phyloP scores from a whole-genome alignment of 2,329 filamentous ascomycete species.

The Exophiala alcalophila region DNA sequence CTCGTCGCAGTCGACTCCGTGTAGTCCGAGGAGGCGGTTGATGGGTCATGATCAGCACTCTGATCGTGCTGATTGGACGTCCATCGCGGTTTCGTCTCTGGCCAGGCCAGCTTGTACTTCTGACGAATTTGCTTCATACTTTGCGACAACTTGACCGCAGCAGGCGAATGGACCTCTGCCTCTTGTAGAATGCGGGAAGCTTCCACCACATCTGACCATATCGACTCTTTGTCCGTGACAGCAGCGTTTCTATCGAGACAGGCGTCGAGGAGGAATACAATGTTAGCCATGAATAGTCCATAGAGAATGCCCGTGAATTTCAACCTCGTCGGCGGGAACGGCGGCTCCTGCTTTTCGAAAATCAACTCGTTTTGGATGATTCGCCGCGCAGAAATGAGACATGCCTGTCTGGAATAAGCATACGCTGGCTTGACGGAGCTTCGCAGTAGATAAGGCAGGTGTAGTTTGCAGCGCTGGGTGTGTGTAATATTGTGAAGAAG shows the following conservation, averaged over 20 bases:
- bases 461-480: constrained; percentile 39
- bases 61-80: too few relatives aligned
- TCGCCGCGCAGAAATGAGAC: constrained; percentile 16
- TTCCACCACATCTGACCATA: too few relatives aligned
- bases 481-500: constrained; percentile 38
- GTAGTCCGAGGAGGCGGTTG: too few relatives aligned
- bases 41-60: too few relatives aligned
- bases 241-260: constrained; percentile 38
- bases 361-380: constrained; percentile 27
- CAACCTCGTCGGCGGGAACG: constrained; percentile 31
- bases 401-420: constrained; percentile 37
- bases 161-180: too few relatives aligned
- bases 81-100: too few relatives aligned
- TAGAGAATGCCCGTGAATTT: constrained; percentile 34
- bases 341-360: constrained; percentile 19
- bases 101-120: too few relatives aligned
- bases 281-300: constrained; percentile 40
- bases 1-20: too few relatives aligned
- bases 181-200: too few relatives aligned
- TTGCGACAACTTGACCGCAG: too few relatives aligned
- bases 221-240: too few relatives aligned
- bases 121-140: too few relatives aligned
- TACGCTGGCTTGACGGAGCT: constrained; percentile 32
- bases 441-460: constrained; percentile 38
- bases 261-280: constrained; percentile 41